Evolutionary conservation across 192 early-diverging fungal genomes (phyloP).

Genomic region (Martensiomyces pterosporus): DNA sequence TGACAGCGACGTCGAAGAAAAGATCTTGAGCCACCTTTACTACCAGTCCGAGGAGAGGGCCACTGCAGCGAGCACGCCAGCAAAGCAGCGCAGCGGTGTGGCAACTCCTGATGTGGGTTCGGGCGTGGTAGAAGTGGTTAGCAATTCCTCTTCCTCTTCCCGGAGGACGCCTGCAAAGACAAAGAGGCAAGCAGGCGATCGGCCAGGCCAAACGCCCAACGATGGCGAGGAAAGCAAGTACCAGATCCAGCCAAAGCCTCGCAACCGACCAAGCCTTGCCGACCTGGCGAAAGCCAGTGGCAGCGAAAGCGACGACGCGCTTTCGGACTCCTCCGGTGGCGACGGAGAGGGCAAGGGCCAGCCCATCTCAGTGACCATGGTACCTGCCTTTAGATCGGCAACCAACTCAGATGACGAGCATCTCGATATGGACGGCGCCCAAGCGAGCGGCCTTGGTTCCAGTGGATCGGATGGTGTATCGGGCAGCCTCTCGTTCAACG

Average conservation of each 20-base stretch:
- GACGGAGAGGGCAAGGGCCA: conserved; percentile 4
- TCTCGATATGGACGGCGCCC: neutral
- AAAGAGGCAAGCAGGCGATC: no score
- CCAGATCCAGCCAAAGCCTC: neutral
- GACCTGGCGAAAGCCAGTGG: conserved; percentile 6
- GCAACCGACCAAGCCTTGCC: neutral
- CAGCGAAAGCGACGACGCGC: neutral
- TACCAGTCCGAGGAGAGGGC: conserved; percentile 27
- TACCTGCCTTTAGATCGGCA: conserved; percentile 21
- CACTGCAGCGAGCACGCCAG: neutral
- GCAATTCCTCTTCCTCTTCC: no score
- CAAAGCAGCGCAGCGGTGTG: no score
- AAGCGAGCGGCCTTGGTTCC: no score
- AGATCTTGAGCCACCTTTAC: conserved; percentile 43
- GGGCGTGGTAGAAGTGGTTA: no score
- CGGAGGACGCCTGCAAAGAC: no score
- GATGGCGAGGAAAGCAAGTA: neutral
- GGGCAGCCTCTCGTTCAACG: conserved; percentile 17
- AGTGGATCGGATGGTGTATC: no score
- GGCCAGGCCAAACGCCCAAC: no score
- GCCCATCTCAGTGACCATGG: conserved; percentile 17
- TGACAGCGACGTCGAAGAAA: conserved; percentile 44
- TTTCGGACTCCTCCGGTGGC: conserved; percentile 1
- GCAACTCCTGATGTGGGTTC: no score
- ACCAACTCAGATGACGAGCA: conserved; percentile 16